Base-by-base conservation (phyloP, 176 grass and related monocot species). In the Ensete glaucum region DNA sequence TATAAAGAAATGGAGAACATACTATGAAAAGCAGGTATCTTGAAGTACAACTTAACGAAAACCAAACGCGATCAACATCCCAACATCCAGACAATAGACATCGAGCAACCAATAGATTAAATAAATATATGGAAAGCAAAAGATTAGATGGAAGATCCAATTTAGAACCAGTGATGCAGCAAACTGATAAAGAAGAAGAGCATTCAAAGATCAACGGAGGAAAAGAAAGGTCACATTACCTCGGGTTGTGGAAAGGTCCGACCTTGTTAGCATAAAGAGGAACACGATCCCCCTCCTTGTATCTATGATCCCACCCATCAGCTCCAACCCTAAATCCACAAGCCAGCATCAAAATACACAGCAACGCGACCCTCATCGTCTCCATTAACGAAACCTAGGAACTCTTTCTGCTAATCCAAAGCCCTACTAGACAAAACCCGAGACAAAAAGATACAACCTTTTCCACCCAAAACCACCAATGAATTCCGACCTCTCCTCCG, bases 261-360 rank as follows among this genome's bases (percentile, higher is more conserved):
- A 97, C 87, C 62, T 97, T 97, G 81, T 97, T 97, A 1, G 87
- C 93, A 53, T 92, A 97, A 48, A 97, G 90, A 6, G 90, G 90
- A 14, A 97, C 89, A 64, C 69, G 83, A 78, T 97, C 93, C 48
- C 90, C 83, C 7, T 85, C 87, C 82, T 88, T 88, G 87, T 92
- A 97, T 51, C 69, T 78, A 75, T 90, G 93, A 86, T 97, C 71
- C 26, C 89, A 90, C 19, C 79, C 87, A 82, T 88, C 87, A 66
- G 86, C 89, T 77, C 69, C 56, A 67, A 79, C 79, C 63, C 87
- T 62, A 77, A 87, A 67, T 9, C 76, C 82, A 81, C 73, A 88
- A 60, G 66, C 79, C 84, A 88, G 69, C 59, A 90, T 24, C 77
- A 86, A 23, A 55, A 86, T 54, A 85, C 84, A 77, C 86, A 89